Conservation (phyloP, 306 rosid species). For the Dryas alaskensis region DNA sequence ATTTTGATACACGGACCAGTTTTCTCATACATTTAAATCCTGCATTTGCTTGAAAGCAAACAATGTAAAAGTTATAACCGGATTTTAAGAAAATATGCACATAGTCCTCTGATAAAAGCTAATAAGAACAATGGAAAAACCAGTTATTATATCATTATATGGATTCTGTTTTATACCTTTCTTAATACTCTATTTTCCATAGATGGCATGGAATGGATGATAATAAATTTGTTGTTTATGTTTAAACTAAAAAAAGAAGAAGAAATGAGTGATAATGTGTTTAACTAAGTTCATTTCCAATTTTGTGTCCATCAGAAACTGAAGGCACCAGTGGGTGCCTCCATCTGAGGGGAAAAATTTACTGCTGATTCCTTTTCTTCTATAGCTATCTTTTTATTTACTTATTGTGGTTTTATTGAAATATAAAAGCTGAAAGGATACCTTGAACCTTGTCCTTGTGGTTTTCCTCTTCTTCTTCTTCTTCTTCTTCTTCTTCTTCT, state of each 20-base stretch:
- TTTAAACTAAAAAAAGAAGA: background rate
- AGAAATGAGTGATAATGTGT: background rate
- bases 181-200: background rate
- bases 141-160: background rate
- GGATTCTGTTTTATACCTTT: background rate
- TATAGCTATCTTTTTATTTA: background rate
- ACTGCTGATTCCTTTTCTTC: background rate
- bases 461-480: conserved; percentile 36
- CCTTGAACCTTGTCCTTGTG: conserved; percentile 45
- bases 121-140: background rate
- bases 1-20: conserved; percentile 45
- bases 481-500: conserved; percentile 34
- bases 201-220: background rate
- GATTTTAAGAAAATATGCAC: background rate
- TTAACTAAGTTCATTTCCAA: conserved; percentile 16
- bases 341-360: background rate
- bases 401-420: background rate
- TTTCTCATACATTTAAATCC: conserved; percentile 42
- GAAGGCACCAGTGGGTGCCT: conserved; percentile 2
- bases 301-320: background rate
- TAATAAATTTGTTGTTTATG: background rate
- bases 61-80: conserved; percentile 17
- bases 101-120: background rate
- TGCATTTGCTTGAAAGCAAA: conserved; percentile 35
- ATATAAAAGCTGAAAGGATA: conserved; percentile 28